Conservation (phyloP, 2,329 filamentous ascomycete genomes). For the Huntiella abstrusa region DNA sequence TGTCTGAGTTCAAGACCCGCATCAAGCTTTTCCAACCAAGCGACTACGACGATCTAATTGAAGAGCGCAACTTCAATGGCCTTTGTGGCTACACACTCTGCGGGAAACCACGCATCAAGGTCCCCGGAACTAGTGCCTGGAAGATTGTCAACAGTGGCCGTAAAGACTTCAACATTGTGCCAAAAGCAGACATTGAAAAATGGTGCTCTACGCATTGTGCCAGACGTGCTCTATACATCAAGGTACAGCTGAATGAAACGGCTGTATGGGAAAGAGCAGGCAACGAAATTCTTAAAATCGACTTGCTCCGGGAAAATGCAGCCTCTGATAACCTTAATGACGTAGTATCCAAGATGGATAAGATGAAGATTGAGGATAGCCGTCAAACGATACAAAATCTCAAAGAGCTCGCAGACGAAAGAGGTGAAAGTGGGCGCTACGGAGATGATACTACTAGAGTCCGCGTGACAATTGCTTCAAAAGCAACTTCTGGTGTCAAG, state of each 20-base stretch:
- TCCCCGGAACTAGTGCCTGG: slow-evolving; percentile 41
- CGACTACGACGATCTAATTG: slow-evolving; percentile 77
- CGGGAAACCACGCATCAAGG: slow-evolving; percentile 37
- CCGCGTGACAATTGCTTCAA: slow-evolving; percentile 14
- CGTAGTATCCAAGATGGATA: slow-evolving; percentile 21
- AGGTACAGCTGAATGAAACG: slow-evolving; percentile 70
- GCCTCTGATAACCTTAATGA: slow-evolving; percentile 24
- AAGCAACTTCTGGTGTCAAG: background rate
- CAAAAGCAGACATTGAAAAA: slow-evolving; percentile 53
- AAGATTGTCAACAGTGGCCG: slow-evolving; percentile 38
- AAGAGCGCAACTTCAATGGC: slow-evolving; percentile 70
- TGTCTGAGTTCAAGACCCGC: slow-evolving; percentile 41
- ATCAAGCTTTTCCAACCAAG: slow-evolving; percentile 61
- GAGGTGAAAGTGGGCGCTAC: slow-evolving; percentile 19
- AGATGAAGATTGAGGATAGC: slow-evolving; percentile 27
- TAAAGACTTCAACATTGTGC: slow-evolving; percentile 47
- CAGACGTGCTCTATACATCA: slow-evolving; percentile 62
- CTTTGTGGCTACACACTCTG: slow-evolving; percentile 77
- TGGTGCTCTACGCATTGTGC: slow-evolving; percentile 78
- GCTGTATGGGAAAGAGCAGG: slow-evolving; percentile 67
- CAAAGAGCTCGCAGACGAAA: slow-evolving; percentile 31
- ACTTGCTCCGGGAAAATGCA: slow-evolving; percentile 41
- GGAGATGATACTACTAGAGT: slow-evolving; percentile 10
- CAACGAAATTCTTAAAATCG: slow-evolving; percentile 35
- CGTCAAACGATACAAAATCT: slow-evolving; percentile 22